Percentiles rank a stretch among this genome's conserved stretches.
These are phyloP conservation scores for Sonneratia alba DNA, from an alignment of 345 rosid genomes.

Conservation along the genomic window DNA sequence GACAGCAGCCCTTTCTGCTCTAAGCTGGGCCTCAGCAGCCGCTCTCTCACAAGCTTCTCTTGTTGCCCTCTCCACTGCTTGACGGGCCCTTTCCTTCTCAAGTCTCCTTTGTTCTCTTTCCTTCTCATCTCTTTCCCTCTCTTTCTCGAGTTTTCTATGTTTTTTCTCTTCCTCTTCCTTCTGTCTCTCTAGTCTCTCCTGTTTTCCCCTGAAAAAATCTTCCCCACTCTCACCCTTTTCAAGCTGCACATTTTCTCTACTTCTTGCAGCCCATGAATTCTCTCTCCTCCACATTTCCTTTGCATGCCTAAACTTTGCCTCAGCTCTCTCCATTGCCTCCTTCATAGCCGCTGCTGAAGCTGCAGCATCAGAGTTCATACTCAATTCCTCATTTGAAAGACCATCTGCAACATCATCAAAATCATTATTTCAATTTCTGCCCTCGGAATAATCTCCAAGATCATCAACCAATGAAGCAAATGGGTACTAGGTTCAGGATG, in stretches of 20 bases:
- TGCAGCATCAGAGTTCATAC: conserved; percentile 27
- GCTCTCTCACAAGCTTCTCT: conserved; percentile 50
- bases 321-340: conserved; percentile 46
- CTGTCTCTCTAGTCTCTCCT: conserved; percentile 26
- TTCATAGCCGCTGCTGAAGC: conserved; percentile 36
- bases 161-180: conserved; percentile 34
- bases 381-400: conserved; percentile 24
- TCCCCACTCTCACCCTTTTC: conserved; percentile 24
- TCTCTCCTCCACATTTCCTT: conserved; percentile 29
- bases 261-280: conserved; percentile 26
- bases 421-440: conserved; percentile 12
- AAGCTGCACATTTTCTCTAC: conserved; percentile 19
- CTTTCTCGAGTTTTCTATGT: conserved; percentile 25
- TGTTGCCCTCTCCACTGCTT: conserved; percentile 41
- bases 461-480: conserved; percentile 25
- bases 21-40: conserved; percentile 27
- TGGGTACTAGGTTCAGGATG: conserved; percentile 12
- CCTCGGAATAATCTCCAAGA: conserved; percentile 24
- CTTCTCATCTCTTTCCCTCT: conserved; percentile 24
- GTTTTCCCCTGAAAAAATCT: conserved; percentile 24
- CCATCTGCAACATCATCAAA: conserved; percentile 18
- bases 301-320: conserved; percentile 32
- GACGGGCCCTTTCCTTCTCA: conserved; percentile 31
- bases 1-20: conserved; percentile 26
- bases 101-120: conserved; percentile 32